Base-by-base conservation (phyloP, 495 filamentous ascomycete species). In the Trichoderma asperelloides region DNA sequence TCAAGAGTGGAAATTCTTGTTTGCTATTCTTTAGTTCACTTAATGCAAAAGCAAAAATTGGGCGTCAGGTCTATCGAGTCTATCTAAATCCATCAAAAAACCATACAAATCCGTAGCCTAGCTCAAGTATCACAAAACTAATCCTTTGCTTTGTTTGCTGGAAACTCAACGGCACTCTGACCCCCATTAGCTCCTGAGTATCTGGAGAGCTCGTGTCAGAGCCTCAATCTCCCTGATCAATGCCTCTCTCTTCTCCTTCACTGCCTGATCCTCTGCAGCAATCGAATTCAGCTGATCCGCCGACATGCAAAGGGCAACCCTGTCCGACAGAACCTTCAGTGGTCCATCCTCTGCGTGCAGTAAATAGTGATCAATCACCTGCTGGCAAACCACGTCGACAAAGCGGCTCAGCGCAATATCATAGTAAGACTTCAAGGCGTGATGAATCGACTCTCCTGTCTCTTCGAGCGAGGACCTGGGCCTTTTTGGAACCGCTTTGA, bases 391-490 rank as follows among this genome's bases (percentile, higher is more conserved):
- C 65, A 74, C 78, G 65, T 89, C 87, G 11, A 86, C 77, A 63
- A 89, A 87, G 1, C 82, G 76, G 66, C 83, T 84, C 23, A 70
- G 74, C 0, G 85, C 79, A 0, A 89, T 84, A 55, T 83, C 82
- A 75, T 90, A 89, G 71, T 90, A 90, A 2, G 81, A 75, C 60
- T 81, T 65, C 1, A 89, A 73, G 18, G 83, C 81, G 67, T 89
- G 84, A 62, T 88, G 84, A 8, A 89, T 79, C 0, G 85, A 79
- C 60, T 81, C 74, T 9, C 79, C 69, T 3, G 76, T 76, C n/a
- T 83, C 75, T 0, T 82, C 74, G 0, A 67, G 65, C 66, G 87
- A 89, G 68, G 72, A 78, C 71, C 81, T 81, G 57, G 51, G 16
- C 1, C 9, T 4, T 21, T 23, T 23, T 7, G 27, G 30, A n/a